Base-by-base conservation (phyloP, 1,284 basidiomycete genomes). In the Melampsora larici-populina region DNA sequence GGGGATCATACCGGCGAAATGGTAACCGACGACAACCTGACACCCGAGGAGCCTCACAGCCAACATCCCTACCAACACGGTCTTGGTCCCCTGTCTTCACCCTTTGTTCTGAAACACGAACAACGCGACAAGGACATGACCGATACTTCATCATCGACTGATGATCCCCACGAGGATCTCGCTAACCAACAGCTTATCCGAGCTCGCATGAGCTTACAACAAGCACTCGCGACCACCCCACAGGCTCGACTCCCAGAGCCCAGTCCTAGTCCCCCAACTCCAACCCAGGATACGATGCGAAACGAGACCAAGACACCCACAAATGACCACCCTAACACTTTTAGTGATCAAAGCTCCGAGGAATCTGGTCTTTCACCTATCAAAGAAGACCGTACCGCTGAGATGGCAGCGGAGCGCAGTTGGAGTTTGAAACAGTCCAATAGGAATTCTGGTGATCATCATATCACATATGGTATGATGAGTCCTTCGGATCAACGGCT, bases 321-420 rank as follows among this genome's bases (percentile, higher is more conserved):
- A 13, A 49, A 29, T 49, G 60, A 60, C 1, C 17, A 24, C 29
- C 49, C 46, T 15, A 46, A 46, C 2, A 5, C n/a, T 36, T 49
- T 49, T 1, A 65, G 67, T 24, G 64, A 75, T 2, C 63, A 74
- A 26, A 36, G 58, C 36, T 40, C 24, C 48, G 43, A 77, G 17
- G 74, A 77, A 2, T 70, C 67, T 36, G 74, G 74, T 17, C 48
- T 77, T 21, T 70, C 66, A 13, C 74, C 74, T 17, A 77, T 77
- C 49, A 77, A 70, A 48, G 74, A 77, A 40, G 74, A 77, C 17
- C 51, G 74, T 5, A 77, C 74, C 58, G 74, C 74, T 64, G 74
- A 77, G 46, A 29, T 77, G 46, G 74, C 74, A 24, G 74, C 74
- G 15, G 74, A 77, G 31, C 74, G 67, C 29, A 77, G 65, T 26